Percentiles rank a stretch among this genome's conserved stretches.
Conservation (phyloP, 352 stramenopile species). For the Phytophthora niederhauseri region DNA sequence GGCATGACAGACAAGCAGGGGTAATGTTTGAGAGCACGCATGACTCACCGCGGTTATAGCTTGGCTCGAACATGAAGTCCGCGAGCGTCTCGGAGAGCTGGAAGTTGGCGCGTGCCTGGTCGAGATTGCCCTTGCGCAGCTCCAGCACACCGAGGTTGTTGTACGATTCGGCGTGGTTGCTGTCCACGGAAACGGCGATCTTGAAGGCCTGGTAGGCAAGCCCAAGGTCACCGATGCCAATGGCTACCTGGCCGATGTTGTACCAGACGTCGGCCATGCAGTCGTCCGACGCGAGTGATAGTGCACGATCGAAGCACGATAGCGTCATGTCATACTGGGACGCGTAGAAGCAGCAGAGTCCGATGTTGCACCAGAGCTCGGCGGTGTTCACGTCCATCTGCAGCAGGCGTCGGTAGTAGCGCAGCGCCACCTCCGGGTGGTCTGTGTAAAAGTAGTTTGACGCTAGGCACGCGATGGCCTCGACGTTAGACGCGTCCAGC, state of each 20-base stretch:
- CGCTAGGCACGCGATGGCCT: conserved; percentile 92
- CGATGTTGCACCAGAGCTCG: conserved; percentile 96
- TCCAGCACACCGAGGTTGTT: conserved; percentile 94
- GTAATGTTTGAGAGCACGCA: neutral
- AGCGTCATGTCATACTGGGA: conserved; percentile 95
- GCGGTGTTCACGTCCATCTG: conserved; percentile 93
- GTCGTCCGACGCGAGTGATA: conserved; percentile 89
- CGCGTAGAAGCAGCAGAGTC: conserved; percentile 94
- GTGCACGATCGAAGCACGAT: conserved; percentile 92
- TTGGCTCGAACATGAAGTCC: conserved; percentile 92
- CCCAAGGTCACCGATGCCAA: conserved; percentile 93
- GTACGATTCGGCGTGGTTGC: conserved; percentile 92
- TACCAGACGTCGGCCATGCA: conserved; percentile 95
- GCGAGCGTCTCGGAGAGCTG: conserved; percentile 77
- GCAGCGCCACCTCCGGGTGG: conserved; percentile 91
- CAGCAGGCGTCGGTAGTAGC: conserved; percentile 94
- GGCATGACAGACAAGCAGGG: neutral
- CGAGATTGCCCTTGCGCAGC: conserved; percentile 88
- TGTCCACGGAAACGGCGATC: conserved; percentile 91
- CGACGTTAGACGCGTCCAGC: conserved; percentile 90
- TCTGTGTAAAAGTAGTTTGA: conserved; percentile 95
- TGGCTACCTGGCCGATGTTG: conserved; percentile 93
- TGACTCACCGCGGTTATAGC: conserved; percentile 85
- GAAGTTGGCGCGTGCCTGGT: conserved; percentile 88
- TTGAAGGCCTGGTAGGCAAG: conserved; percentile 96